Base-by-base conservation (phyloP, 306 rosid species). In the Quercus agrifolia region DNA sequence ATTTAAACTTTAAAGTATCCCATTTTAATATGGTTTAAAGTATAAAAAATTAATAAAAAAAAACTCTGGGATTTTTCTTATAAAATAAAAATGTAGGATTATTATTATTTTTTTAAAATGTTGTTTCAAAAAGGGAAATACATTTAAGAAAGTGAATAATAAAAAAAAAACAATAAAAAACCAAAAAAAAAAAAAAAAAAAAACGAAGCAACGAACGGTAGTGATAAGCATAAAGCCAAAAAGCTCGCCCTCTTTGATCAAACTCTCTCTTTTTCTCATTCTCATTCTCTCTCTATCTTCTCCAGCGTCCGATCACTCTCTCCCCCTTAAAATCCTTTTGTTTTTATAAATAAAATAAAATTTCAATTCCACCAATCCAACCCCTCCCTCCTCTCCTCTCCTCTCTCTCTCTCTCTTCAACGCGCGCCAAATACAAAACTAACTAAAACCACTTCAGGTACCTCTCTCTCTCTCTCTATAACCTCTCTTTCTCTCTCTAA, bases 351-450 rank as follows among this genome's bases (percentile, higher is more conserved):
- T 12, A 49, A 49, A 49, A 49, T 10, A 12, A 59, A 28, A 69
- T 70, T 46, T 20, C 64, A 46, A 81, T 56, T 30, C 71, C 27
- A 75, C 77, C 76, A 75, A 81, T 75, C 76, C 28, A 35, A 52
- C 56, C 41, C 44, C 73, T 49, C 59, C 57, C 44, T 71, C 49
- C 59, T 41, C 63, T 44, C 83, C 44, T 41, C 46, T 41, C 46
- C 46, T 41, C 80, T 54, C 52, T 33, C 44, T 33, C 51, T 33
- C 69, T 33, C 52, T 63, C 54, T 46, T 52, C 69, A 57, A 33
- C 68, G 82, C 85, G 85, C 88, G 88, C 85, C 88, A 85, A 85
- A 81, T 85, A 85, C 85, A 74, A 85, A 85, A 58, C 76, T 73
- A 25, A 81, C 80, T 41, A 51, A 76, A 76, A 71, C 73, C 63